Conservation (phyloP, 495 filamentous ascomycete genomes). For the Letharia lupina region DNA sequence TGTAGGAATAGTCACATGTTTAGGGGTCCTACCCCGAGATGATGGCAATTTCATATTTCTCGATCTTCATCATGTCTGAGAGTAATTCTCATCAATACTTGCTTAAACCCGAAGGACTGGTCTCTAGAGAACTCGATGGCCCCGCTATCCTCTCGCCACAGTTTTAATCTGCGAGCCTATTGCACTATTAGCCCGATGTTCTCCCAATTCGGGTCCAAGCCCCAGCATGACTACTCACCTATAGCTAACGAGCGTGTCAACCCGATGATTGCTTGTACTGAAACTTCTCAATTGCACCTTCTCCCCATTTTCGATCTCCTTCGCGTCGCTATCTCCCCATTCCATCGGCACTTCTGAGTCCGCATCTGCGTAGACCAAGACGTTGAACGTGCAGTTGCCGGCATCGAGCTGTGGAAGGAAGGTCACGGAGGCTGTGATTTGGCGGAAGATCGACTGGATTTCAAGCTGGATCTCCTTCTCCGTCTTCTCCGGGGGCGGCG, state of each 20-base stretch:
- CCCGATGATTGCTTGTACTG: slow-evolving; percentile 84
- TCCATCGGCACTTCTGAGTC: slow-evolving; percentile 95
- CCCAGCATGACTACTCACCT: slow-evolving; percentile 29
- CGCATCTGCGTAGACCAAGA: slow-evolving; percentile 93
- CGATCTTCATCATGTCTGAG: neutral
- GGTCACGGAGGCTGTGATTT: slow-evolving; percentile 95
- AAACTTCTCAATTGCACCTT: slow-evolving; percentile 93
- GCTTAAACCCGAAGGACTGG: neutral
- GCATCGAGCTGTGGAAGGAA: slow-evolving; percentile 81
- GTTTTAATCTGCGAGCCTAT: slow-evolving; percentile 14
- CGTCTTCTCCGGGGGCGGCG: slow-evolving; percentile 57
- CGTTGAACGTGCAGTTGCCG: slow-evolving; percentile 95
- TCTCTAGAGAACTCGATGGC: neutral
- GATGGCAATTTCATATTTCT: neutral
- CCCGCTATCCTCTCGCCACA: neutral
- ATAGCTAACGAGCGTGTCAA: slow-evolving; percentile 93
- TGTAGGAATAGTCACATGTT: no score
- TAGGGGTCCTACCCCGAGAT: no score
- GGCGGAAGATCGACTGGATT: slow-evolving; percentile 91
- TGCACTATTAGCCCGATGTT: neutral
- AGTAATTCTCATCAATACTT: neutral
- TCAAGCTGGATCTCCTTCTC: slow-evolving; percentile 91
- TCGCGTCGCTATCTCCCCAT: slow-evolving; percentile 97
- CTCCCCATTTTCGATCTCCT: slow-evolving; percentile 93
- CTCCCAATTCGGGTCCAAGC: neutral